Base-by-base conservation (phyloP, 768 basidiomycete species). In the Coprinopsis strossmayeri region DNA sequence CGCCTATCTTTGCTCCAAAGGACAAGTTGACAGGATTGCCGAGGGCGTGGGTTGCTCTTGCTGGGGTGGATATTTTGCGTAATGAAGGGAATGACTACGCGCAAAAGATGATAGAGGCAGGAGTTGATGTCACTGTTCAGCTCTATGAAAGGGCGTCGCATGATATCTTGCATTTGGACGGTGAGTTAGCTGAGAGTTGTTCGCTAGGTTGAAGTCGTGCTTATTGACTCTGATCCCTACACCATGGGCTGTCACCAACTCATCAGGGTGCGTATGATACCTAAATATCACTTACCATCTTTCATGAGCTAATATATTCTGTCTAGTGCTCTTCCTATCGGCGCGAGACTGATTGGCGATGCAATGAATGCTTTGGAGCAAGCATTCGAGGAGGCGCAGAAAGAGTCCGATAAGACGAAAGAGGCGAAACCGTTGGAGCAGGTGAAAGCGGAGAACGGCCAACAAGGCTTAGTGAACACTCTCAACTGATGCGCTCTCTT, bases 131-230 rank as follows among this genome's bases (percentile, higher is more conserved):
- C 7, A 73, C 81, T 37, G 64, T 74, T 0, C 72, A 72, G 57
- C 60, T 79, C 18, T 88, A 87, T 61, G 69, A 75, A 55, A 74
- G 73, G 10, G 81, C 78, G 3, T 85, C 85, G 24, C 84, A 87
- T 66, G 82, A 77, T 1, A 77, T 84, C 35, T 78, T 87, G 76
- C 79, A 78, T 4, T 84, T 87, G 82, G 84, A 85, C 50, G 81
- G 81, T 82, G 52, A 52, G 80, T 61, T 32, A 15, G 7, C 15
- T 15, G 30, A 7, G 7, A 32, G 7, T 15, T 28, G 18, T 49
- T 46, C 39, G 37, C 28, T 28, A 7, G 17, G 13, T 23, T 3
- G 3, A 23, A 17, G 39, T 28, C 17, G 24, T 28, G 30, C 10
- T n/a, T 4, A 18, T 7, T 32, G 7, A 25, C 18, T n/a, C 21